Evolutionary conservation across 768 basidiomycete species (phyloP).

Genomic region (Mycena vulgaris): DNA sequence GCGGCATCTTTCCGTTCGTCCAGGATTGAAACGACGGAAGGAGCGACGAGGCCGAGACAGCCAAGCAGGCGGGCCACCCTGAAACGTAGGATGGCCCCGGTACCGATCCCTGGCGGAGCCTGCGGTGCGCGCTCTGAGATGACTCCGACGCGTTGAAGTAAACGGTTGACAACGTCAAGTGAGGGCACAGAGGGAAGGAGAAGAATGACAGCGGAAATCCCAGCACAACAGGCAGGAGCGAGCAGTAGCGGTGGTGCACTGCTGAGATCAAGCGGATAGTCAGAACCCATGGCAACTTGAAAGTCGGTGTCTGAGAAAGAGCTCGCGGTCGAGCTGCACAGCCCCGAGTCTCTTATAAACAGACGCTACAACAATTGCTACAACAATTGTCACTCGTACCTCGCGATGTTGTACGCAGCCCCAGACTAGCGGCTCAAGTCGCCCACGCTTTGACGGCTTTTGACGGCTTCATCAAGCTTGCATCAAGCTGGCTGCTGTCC

Average conservation of each 20-base stretch:
- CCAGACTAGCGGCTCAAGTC: too few species aligned
- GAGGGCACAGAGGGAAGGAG: neutral
- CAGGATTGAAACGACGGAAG: slow-evolving; percentile 20
- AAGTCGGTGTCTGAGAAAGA: too few species aligned
- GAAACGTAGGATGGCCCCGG: slow-evolving; percentile 35
- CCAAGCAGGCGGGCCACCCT: slow-evolving; percentile 39
- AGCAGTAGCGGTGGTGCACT: neutral
- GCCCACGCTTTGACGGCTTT: too few species aligned
- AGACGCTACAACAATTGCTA: too few species aligned
- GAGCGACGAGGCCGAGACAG: slow-evolving; percentile 37
- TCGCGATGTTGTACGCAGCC: too few species aligned
- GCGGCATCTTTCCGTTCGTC: neutral
- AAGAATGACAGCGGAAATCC: neutral
- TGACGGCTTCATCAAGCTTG: too few species aligned
- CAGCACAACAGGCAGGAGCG: neutral
- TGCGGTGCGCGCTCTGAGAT: neutral
- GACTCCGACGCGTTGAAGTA: neutral
- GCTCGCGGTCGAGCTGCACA: too few species aligned
- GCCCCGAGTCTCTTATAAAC: too few species aligned
- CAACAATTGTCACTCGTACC: too few species aligned
- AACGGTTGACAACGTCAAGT: neutral
- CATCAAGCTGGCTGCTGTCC: too few species aligned
- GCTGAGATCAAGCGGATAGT: neutral
- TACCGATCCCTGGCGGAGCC: slow-evolving; percentile 21
- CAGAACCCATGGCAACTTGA: neutral